Evolutionary conservation across 179 eudicot species (phyloP).

Genomic region (Beta lomatogona): DNA sequence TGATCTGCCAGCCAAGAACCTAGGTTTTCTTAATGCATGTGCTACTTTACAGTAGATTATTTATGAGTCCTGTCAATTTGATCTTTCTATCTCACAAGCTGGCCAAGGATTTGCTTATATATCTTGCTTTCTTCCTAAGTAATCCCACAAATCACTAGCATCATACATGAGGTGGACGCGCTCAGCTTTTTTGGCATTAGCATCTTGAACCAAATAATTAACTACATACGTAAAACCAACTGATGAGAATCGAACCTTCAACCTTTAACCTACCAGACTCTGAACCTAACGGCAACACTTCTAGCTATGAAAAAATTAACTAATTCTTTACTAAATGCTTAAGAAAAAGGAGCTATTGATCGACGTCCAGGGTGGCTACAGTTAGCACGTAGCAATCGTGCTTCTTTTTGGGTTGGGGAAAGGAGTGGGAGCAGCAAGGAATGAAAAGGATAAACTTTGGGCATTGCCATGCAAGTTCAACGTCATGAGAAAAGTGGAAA

Average conservation of each 20-base stretch:
- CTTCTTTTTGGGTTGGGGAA: background rate
- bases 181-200: background rate
- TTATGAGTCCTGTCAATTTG: background rate
- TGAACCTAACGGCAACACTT: no score
- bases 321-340: no score
- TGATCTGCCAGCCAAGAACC: conserved; percentile 23
- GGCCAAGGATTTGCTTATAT: background rate
- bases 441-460: conserved; percentile 7
- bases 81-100: background rate
- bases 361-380: background rate
- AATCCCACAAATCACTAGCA: conserved; percentile 6
- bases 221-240: background rate
- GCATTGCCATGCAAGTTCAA: conserved; percentile 14
- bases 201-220: background rate
- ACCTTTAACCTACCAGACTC: no score
- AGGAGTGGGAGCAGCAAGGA: background rate
- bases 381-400: no score
- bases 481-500: conserved; percentile 18
- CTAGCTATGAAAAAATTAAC: no score
- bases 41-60: conserved; percentile 6
- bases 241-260: background rate
- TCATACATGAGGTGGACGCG: conserved; percentile 3
- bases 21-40: conserved; percentile 20
- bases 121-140: conserved; percentile 10
- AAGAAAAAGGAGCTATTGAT: background rate